phyloP scores from a whole-genome alignment of 768 basidiomycete genomes.

The Albatrellus ellisii region DNA sequence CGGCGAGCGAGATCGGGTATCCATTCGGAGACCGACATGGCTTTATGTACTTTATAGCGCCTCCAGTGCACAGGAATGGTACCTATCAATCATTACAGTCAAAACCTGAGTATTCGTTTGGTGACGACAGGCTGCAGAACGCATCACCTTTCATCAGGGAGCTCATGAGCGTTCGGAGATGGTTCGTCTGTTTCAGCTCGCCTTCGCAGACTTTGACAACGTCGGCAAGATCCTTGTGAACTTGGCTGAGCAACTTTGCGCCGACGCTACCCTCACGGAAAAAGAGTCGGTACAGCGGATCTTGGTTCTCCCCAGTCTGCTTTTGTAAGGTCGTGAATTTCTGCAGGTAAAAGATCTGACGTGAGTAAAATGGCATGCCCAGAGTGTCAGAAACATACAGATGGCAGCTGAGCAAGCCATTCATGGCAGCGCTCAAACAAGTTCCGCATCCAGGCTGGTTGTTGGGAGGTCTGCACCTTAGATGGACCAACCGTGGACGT shows the following conservation, averaged over 20 bases:
- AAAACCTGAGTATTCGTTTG: no score
- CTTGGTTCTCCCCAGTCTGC: constrained; percentile 56
- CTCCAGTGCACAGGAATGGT: constrained; percentile 84
- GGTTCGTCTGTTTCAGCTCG: constrained; percentile 89
- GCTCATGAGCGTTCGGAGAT: constrained; percentile 84
- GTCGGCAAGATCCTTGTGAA: constrained; percentile 70
- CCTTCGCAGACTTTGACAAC: constrained; percentile 80
- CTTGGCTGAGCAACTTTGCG: constrained; percentile 59
- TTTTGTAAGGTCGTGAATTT: constrained; percentile 51
- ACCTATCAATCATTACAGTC: constrained; percentile 33
- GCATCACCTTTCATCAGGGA: constrained; percentile 72
- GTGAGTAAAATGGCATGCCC: not conserved
- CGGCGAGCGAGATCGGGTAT: constrained; percentile 72
- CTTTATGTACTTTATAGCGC: constrained; percentile 75
- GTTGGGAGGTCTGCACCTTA: constrained; percentile 54
- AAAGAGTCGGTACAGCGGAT: constrained; percentile 84
- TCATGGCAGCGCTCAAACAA: constrained; percentile 72
- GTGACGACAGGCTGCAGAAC: no score
- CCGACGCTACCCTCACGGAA: constrained; percentile 79
- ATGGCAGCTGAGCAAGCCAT: constrained; percentile 69
- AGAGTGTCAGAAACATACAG: constrained; percentile 30
- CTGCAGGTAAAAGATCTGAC: constrained; percentile 23
- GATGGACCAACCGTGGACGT: constrained; percentile 36
- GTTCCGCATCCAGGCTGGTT: constrained; percentile 92
- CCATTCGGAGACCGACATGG: constrained; percentile 77